Evolutionary conservation across 192 early-diverging fungal genomes (phyloP).

Genomic region (Coemansia sp.): DNA sequence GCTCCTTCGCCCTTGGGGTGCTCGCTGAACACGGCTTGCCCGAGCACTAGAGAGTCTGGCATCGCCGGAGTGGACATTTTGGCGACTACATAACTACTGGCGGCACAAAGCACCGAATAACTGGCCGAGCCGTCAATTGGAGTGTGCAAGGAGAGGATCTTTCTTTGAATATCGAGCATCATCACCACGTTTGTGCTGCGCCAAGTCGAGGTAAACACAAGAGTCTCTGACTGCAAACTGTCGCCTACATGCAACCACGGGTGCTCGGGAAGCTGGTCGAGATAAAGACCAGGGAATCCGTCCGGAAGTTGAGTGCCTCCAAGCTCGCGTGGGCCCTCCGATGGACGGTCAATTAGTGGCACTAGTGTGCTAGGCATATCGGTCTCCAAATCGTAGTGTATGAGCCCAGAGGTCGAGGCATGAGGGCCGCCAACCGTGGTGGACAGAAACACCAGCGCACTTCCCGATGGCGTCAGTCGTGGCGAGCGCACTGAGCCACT

Average conservation of each 20-base stretch:
- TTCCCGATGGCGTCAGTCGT: slow-evolving; percentile 56
- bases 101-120: slow-evolving; percentile 50
- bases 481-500: slow-evolving; percentile 60
- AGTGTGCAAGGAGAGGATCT: slow-evolving; percentile 56
- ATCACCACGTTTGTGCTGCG: slow-evolving; percentile 43
- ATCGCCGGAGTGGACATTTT: slow-evolving; percentile 57
- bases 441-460: slow-evolving; percentile 60
- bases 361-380: slow-evolving; percentile 12
- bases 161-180: slow-evolving; percentile 48
- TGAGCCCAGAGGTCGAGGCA: slow-evolving; percentile 57
- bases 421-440: slow-evolving; percentile 70
- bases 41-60: slow-evolving; percentile 49
- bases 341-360: slow-evolving; percentile 21
- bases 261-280: slow-evolving; percentile 54
- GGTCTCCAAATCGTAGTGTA: slow-evolving; percentile 34
- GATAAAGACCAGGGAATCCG: slow-evolving; percentile 72
- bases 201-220: slow-evolving; percentile 44
- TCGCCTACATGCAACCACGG: slow-evolving; percentile 23
- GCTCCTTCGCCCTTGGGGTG: neutral
- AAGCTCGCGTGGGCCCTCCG: slow-evolving; percentile 7
- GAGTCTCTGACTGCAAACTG: slow-evolving; percentile 6
- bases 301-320: slow-evolving; percentile 29
- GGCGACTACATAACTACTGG: slow-evolving; percentile 48
- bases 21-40: slow-evolving; percentile 2
- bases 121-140: slow-evolving; percentile 50